Base-by-base conservation (phyloP, 495 filamentous ascomycete genomes). In the Neurospora terricola region DNA sequence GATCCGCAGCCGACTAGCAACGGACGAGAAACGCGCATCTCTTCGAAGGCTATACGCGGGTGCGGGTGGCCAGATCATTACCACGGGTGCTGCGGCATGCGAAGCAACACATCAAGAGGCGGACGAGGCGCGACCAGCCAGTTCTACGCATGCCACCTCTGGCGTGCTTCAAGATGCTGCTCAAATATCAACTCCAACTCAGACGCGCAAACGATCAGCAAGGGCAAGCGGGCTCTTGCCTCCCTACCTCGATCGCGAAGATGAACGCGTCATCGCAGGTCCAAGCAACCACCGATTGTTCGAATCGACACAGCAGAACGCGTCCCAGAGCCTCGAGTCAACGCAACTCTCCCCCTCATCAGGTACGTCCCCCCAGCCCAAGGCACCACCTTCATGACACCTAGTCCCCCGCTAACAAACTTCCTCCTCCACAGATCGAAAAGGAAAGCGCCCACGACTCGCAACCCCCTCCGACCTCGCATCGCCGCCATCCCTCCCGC, bases 11-110 rank as follows among this genome's bases (percentile, higher is more conserved):
- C 2, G 23, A 16, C 48, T 1, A 7, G 2, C 0, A 7, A 59
- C 48, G 0, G 0, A 27, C 12, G 48, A 5, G 23, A 2, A 27
- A 1, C 48, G 5, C 0, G 5, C 48, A 16, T 59, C 21, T 1
- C 4, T 59, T 7, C 0, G 0, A 0, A 23, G 11, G 11, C 48
- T 59, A 0, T 59, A 59, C 11, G 0, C 0, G 0, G 48, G 48
- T 14, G 2, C 11, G 6, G 48, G 48, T 1, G 48, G 48, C 0
- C 11, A 27, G 21, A 2, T 14, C 3, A 2, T 59, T 1, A 59
- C 14, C n/a, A 5, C 48, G 10, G 6, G 21, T 0, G 6, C 48
- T 14, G 2, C 48, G 11, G 48, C 10, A 23, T 5, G 45, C 21
- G 21, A 23, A 54, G 0, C 45, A 23, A 0, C 21, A 23, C 21